Evolutionary conservation across 805 yeast genomes (phyloP), one percentile per base, ranked within the genome.

Genomic region (Phaffomyces antillensis): DNA sequence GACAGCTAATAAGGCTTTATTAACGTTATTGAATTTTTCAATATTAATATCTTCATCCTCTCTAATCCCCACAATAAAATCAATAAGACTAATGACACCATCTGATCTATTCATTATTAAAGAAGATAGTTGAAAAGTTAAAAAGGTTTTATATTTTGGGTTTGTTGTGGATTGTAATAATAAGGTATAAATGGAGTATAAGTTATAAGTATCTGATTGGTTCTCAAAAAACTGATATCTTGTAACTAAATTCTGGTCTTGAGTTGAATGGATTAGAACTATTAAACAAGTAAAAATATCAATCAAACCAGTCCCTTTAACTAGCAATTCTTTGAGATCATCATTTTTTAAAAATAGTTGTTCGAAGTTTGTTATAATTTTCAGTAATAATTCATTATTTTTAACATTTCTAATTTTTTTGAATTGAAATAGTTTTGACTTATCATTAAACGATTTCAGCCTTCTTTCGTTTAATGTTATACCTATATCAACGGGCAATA

Each of bases 51-150:
- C 80, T 45, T 83, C 91, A 43, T 73, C 71, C 36, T 87, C 95
- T 45, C 96, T 68, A 24, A 86, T 67, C 0, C 96, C 96, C 13
- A 85, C 67, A 0, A 86, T 70, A 50, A 86, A 79, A 61, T 91
- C 97, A 26, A 89, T 71, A 41, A 91, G 63, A 2, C 89, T 72
- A 26, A 76, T 63, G 2, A 93, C 78, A 0, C 98, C 97, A 55
- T 83, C 81, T 1, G 73, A 61, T 23, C 95, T 72, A 37, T 71
- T 61, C 18, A 77, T 59, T 1, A 85, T 83, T 25, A 87, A 62
- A 4, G 60, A 48, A 0, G 83, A 74, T 4, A 91, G 66, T 40
- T 72, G 67, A 0, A 63, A 48, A 40, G 82, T 61, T 5, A 86
- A 68, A 45, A 72, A 66, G 7, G 51, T 51, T 40, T 72, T 71